Evolutionary conservation across 257 asterid genomes (phyloP).

Genomic region (Echites panduratus): DNA sequence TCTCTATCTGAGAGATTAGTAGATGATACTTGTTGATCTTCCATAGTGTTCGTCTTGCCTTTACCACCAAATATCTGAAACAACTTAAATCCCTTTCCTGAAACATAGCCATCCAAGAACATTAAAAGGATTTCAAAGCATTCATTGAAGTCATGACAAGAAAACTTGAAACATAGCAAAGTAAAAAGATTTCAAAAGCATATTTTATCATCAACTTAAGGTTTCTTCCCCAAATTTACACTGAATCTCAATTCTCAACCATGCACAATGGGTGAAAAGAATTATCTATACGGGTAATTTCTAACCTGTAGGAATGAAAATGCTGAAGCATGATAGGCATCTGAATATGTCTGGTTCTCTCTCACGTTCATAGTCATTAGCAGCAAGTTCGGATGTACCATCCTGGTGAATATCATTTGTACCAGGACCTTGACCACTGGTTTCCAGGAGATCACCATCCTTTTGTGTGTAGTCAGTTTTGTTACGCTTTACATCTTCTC

Average conservation of each 20-base stretch:
- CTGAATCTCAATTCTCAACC: not conserved
- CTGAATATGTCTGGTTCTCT: slow-evolving; percentile 63
- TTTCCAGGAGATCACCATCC: slow-evolving; percentile 16
- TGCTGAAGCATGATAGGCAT: slow-evolving; percentile 89
- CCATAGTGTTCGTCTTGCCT: slow-evolving; percentile 25
- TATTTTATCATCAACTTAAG: not conserved
- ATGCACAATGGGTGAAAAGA: not conserved
- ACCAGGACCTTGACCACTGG: slow-evolving; percentile 22
- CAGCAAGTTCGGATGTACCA: slow-evolving; percentile 26
- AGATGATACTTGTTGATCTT: slow-evolving; percentile 42
- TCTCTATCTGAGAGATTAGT: slow-evolving; percentile 38
- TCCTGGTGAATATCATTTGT: slow-evolving; percentile 20
- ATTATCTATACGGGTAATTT: slow-evolving; percentile 6
- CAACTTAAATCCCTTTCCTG: slow-evolving; percentile 62
- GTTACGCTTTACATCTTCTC: slow-evolving; percentile 46
- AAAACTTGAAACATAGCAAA: not conserved
- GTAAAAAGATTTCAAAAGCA: not conserved
- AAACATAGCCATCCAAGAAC: slow-evolving; percentile 13
- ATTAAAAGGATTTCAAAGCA: not conserved
- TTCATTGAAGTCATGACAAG: not conserved
- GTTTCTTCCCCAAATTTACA: not conserved
- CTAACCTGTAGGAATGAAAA: slow-evolving; percentile 73
- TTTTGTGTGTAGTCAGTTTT: slow-evolving; percentile 24
- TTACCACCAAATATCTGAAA: slow-evolving; percentile 35
- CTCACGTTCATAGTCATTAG: slow-evolving; percentile 30